Conservation (phyloP, 495 filamentous ascomycete genomes). For the Staphylotrichum tortipilum region DNA sequence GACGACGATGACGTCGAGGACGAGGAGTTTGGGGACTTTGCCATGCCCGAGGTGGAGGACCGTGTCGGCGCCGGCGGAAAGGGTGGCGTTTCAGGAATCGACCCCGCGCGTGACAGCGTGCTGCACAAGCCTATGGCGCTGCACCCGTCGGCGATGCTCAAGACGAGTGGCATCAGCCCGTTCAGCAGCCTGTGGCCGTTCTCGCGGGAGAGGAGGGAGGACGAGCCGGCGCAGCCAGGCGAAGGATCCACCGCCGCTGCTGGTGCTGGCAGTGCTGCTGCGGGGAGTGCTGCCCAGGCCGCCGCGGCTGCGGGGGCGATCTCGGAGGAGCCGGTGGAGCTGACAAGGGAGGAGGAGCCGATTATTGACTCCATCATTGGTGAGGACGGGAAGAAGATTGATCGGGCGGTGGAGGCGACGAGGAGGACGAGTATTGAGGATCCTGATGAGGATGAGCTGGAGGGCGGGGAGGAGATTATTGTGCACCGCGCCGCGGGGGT, state of each 20-base stretch:
- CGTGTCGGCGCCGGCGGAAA: conserved; percentile 5
- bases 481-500: conserved; percentile 10
- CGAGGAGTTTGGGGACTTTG: conserved; percentile 46
- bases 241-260: not conserved
- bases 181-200: conserved; percentile 45
- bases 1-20: conserved; percentile 39
- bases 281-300: not conserved
- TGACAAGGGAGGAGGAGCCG: conserved; percentile 18
- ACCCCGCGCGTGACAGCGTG: conserved; percentile 25
- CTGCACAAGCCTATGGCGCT: conserved; percentile 40
- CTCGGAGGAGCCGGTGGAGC: conserved; percentile 24
- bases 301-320: conserved; percentile 5
- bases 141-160: conserved; percentile 29
- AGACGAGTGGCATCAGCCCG: conserved; percentile 24
- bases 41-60: conserved; percentile 40
- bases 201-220: conserved; percentile 18
- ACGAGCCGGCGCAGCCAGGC: conserved; percentile 7
- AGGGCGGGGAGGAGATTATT: conserved; percentile 12
- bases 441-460: conserved; percentile 45
- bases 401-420: conserved; percentile 43
- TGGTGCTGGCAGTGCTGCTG: too few relatives aligned
- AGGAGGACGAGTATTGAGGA: conserved; percentile 49
- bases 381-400: conserved; percentile 37
- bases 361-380: conserved; percentile 22
- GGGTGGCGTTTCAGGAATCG: conserved; percentile 22